Percentiles rank a stretch among this genome's conserved stretches.
phyloP scores from a whole-genome alignment of 805 yeast species.

The Dipodascus geniculatus region DNA sequence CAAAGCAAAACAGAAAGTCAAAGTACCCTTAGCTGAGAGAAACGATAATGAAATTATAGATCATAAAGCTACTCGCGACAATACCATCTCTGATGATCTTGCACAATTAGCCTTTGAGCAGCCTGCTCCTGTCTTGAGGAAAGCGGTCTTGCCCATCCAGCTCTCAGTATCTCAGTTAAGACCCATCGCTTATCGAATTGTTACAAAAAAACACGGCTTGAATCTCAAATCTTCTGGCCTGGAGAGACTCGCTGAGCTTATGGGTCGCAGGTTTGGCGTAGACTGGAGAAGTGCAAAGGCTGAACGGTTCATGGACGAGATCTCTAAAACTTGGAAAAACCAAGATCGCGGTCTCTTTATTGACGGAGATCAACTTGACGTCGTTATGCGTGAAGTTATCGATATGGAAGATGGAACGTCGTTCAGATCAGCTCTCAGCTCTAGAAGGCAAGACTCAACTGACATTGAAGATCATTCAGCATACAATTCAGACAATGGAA shows the following conservation, averaged over 20 bases:
- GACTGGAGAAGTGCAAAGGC: slow-evolving; percentile 71
- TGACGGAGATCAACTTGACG: slow-evolving; percentile 58
- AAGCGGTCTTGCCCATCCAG: slow-evolving; percentile 53
- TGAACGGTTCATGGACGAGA: slow-evolving; percentile 56
- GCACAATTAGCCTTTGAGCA: not conserved
- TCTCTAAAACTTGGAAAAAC: slow-evolving; percentile 76
- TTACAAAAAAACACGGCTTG: slow-evolving; percentile 87
- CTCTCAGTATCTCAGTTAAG: slow-evolving; percentile 74
- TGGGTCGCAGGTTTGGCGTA: slow-evolving; percentile 68
- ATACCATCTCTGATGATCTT: not conserved
- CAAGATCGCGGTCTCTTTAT: slow-evolving; percentile 81
- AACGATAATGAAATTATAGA: not conserved
- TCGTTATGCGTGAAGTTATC: slow-evolving; percentile 49
- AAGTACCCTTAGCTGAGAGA: not conserved
- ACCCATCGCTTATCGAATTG: slow-evolving; percentile 80
- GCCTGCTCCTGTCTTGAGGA: not conserved
- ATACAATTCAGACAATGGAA: not conserved
- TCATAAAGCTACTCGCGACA: not conserved
- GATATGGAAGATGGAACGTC: slow-evolving; percentile 9
- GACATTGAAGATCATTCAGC: not conserved
- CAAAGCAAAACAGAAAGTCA: not conserved
- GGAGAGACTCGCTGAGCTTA: slow-evolving; percentile 53
- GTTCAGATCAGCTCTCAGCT: not conserved
- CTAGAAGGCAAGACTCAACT: not conserved
- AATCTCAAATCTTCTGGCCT: slow-evolving; percentile 83